phyloP scores from a whole-genome alignment of 2,329 filamentous ascomycete species.

The Calonectria hongkongensis region DNA sequence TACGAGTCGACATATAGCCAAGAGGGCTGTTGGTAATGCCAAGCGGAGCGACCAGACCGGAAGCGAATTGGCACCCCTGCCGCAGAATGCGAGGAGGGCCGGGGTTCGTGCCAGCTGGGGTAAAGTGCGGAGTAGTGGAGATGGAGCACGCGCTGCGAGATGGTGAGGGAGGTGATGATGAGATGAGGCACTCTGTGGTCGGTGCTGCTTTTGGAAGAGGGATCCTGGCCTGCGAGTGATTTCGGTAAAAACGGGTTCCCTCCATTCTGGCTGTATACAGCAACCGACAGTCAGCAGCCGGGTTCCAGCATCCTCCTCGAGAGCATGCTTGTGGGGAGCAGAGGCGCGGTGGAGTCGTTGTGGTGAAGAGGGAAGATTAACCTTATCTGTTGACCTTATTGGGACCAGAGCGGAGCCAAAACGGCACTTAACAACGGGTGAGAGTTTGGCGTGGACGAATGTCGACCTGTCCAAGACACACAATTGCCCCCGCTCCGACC shows the following conservation, averaged over 20 bases:
- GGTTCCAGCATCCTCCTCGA: neutral
- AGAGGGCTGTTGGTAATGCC: conserved; percentile 40
- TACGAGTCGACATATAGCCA: conserved; percentile 33
- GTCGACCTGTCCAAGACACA: neutral
- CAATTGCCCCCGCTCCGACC: conserved; percentile 19
- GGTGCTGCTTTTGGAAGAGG: neutral
- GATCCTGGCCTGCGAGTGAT: neutral
- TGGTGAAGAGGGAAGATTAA: conserved; percentile 35
- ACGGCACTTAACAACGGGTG: conserved; percentile 12
- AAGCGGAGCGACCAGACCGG: conserved; percentile 30
- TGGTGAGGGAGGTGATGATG: conserved; percentile 34
- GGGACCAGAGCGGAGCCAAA: conserved; percentile 6
- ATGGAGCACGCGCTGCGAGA: conserved; percentile 37
- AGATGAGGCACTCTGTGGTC: conserved; percentile 3
- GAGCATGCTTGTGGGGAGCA: conserved; percentile 18
- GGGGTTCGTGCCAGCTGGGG: conserved; percentile 37
- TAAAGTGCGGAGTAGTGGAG: conserved; percentile 53
- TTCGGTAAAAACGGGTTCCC: conserved; percentile 11
- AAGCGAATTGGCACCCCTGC: conserved; percentile 30
- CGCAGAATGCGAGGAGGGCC: neutral
- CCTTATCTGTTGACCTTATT: conserved; percentile 43
- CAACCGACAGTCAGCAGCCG: neutral
- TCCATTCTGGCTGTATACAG: neutral
- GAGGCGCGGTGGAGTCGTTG: conserved; percentile 18
- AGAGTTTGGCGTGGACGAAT: conserved; percentile 20